Conservation (phyloP, 1,284 basidiomycete species). For the Garcileccinum viscosum region DNA sequence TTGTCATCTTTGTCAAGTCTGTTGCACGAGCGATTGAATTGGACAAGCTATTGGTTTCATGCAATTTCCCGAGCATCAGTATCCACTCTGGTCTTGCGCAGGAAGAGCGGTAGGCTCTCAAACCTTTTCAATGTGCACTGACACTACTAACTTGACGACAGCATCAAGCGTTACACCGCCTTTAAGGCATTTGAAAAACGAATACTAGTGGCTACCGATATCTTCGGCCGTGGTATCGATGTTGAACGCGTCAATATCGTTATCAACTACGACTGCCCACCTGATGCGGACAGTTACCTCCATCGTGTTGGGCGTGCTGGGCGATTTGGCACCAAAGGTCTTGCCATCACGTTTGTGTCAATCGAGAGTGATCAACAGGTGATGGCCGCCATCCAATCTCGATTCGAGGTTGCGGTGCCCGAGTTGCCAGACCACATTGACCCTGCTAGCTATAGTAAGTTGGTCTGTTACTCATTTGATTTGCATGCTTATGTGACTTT, state of each 20-base stretch:
- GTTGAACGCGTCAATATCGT: slow-evolving; percentile 98
- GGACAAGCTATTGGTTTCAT: slow-evolving; percentile 94
- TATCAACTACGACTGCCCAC: slow-evolving; percentile 94
- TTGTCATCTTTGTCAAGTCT: slow-evolving; percentile 99
- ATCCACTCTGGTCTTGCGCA: slow-evolving; percentile 96
- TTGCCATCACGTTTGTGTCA: slow-evolving; percentile 97
- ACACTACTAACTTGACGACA: slow-evolving; percentile 38
- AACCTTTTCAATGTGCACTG: background rate
- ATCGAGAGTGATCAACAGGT: slow-evolving; percentile 93
- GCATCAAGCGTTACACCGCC: slow-evolving; percentile 96
- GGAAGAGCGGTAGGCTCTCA: slow-evolving; percentile 84
- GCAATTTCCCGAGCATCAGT: slow-evolving; percentile 98
- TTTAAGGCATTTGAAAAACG: slow-evolving; percentile 99
- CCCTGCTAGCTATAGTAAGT: slow-evolving; percentile 85
- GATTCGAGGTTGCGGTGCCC: slow-evolving; percentile 93
- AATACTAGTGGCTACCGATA: slow-evolving; percentile 96
- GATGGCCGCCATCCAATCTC: slow-evolving; percentile 87
- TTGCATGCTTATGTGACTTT: slow-evolving; percentile 1
- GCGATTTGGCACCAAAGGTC: slow-evolving; percentile 99
- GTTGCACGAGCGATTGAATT: slow-evolving; percentile 96
- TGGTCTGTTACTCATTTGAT: background rate
- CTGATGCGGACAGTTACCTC: slow-evolving; percentile 97
- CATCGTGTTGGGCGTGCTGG: slow-evolving; percentile 99
- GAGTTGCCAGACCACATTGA: slow-evolving; percentile 94
- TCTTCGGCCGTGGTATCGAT: slow-evolving; percentile 97